These are phyloP conservation scores for Chimonanthus salicifolius DNA, from an alignment of 164 flowering plant genomes.

Conservation along the genomic window DNA sequence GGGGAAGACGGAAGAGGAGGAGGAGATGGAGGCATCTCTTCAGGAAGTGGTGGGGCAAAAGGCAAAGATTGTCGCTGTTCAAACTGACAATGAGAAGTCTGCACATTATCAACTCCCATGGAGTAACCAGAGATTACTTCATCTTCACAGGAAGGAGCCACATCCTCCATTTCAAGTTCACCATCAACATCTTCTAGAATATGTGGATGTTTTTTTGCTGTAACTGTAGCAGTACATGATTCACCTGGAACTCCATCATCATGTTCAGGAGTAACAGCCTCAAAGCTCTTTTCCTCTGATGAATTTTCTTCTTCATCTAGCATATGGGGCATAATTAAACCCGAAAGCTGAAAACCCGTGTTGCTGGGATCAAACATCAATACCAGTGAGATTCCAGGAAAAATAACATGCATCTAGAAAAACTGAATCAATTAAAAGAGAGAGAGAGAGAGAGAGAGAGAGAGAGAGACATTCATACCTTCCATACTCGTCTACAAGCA, in stretches of 20 bases:
- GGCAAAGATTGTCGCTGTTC: conserved; percentile 27
- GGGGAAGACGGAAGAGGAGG: conserved; percentile 56
- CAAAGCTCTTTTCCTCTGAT: conserved; percentile 73
- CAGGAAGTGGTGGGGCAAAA: conserved; percentile 51
- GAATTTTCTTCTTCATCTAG: conserved; percentile 71
- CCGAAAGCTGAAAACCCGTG: conserved; percentile 85
- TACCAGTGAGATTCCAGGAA: conserved; percentile 4
- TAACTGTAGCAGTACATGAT: conserved; percentile 20
- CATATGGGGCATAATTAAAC: conserved; percentile 79
- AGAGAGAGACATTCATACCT: conserved; percentile 39
- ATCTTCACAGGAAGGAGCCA: conserved; percentile 63
- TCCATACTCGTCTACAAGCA: conserved; percentile 97
- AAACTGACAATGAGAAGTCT: conserved; percentile 20
- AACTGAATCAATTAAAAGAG: background rate
- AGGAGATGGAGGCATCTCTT: conserved; percentile 48
- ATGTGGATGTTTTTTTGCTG: conserved; percentile 54
- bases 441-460: background rate
- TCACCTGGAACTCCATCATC: conserved; percentile 32
- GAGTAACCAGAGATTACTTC: conserved; percentile 27
- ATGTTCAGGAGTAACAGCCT: conserved; percentile 91
- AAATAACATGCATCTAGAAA: background rate
- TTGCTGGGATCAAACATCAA: conserved; percentile 52
- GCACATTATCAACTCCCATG: conserved; percentile 16
- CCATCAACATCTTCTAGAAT: conserved; percentile 97
- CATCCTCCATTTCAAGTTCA: conserved; percentile 99